Percentiles rank a stretch among this genome's conserved stretches.
Evolutionary conservation across 306 rosid genomes (phyloP).

Genomic region (Leucaena leucocephala): DNA sequence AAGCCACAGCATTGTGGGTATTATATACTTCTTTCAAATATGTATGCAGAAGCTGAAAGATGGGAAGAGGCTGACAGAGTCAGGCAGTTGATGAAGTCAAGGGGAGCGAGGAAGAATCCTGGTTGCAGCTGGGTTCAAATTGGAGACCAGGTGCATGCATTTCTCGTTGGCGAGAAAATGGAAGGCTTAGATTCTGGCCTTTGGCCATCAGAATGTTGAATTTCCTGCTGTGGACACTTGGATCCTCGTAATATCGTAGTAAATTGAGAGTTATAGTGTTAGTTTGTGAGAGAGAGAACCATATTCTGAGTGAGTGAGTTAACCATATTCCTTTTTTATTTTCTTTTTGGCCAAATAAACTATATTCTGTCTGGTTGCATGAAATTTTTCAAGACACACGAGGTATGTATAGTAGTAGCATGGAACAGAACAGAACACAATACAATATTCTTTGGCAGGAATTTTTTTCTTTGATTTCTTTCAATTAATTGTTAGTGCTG

Average conservation of each 20-base stretch:
- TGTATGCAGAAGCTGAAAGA: conserved; percentile 89
- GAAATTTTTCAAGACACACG: conserved; percentile 2
- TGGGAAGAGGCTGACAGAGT: conserved; percentile 83
- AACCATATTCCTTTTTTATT: background rate
- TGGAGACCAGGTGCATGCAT: conserved; percentile 60
- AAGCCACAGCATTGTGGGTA: conserved; percentile 83
- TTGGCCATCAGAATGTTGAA: conserved; percentile 48
- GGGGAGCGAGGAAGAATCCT: conserved; percentile 74
- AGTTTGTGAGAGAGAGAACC: background rate
- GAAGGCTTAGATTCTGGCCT: conserved; percentile 49
- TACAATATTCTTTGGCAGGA: conserved; percentile 1
- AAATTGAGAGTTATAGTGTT: background rate
- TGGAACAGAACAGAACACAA: conserved; percentile 1
- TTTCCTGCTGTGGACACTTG: background rate
- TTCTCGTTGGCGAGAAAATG: conserved; percentile 64
- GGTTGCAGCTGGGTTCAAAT: conserved; percentile 87
- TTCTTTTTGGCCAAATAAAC: conserved; percentile 8
- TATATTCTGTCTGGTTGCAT: background rate
- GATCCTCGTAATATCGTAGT: background rate
- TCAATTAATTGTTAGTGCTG: background rate
- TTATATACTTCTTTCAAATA: conserved; percentile 82
- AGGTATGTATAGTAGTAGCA: background rate
- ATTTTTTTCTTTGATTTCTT: background rate
- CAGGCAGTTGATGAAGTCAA: conserved; percentile 79
- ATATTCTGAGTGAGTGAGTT: conserved; percentile 4